These are phyloP conservation scores for Phytophthora pinifolia DNA, from an alignment of 352 stramenopile genomes.

Conservation along the genomic window DNA sequence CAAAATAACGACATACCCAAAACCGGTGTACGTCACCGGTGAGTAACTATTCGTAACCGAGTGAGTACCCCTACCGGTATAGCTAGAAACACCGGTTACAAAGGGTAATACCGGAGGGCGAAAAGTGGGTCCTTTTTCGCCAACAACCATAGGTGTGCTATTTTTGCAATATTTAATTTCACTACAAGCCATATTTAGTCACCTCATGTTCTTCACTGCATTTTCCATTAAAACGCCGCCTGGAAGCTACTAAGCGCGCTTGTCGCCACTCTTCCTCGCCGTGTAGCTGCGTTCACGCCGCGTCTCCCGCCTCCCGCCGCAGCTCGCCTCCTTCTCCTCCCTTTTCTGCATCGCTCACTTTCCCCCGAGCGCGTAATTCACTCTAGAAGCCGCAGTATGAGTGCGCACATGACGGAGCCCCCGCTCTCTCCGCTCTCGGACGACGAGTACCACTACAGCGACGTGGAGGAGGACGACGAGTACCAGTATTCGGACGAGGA, in stretches of 20 bases:
- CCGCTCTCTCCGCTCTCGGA: slow-evolving; percentile 61
- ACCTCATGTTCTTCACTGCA: too few species aligned
- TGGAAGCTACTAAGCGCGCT: not conserved
- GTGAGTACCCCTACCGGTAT: too few species aligned
- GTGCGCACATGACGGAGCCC: slow-evolving; percentile 5
- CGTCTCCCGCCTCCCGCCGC: not conserved
- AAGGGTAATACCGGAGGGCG: too few species aligned
- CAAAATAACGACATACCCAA: too few species aligned
- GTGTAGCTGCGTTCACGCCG: not conserved
- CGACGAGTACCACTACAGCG: slow-evolving; percentile 86
- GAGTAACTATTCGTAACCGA: too few species aligned
- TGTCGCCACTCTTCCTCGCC: slow-evolving; percentile 4
- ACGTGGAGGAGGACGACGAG: slow-evolving; percentile 72
- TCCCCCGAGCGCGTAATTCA: not conserved
- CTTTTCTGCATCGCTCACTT: not conserved
- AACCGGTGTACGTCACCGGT: too few species aligned
- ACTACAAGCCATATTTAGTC: too few species aligned
- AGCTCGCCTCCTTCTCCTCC: not conserved
- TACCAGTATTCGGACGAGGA: slow-evolving; percentile 65
- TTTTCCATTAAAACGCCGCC: slow-evolving; percentile 26
- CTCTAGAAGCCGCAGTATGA: slow-evolving; percentile 22
- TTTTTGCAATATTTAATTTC: too few species aligned
- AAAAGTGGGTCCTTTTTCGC: too few species aligned
- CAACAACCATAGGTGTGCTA: too few species aligned
- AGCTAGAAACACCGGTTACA: too few species aligned